Evolutionary conservation across 208 protist species (phyloP), one percentile per base, ranked within the genome.

Genomic region (Porcisia deanei): DNA sequence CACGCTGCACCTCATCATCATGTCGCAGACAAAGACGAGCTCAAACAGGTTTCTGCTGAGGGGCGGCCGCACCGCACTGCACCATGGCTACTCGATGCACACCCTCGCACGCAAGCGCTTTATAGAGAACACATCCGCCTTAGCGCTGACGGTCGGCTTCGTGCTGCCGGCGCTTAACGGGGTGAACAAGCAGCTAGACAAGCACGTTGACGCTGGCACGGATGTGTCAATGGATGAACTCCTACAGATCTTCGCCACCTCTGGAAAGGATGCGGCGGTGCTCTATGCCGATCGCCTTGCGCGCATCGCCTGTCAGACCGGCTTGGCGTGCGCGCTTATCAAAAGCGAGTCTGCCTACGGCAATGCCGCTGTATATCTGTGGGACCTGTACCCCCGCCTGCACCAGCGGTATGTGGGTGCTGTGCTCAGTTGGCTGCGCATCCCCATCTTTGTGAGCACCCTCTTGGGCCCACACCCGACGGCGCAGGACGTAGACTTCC

Each of bases 381-480:
- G 89, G 89, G 90, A 96, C 60, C 57, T 92, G 2, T 92, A 94
- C 77, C 92, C 89, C 2, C 85, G 85, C 54, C 74, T 93, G 53
- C 86, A 92, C 75, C 84, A 91, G n/a, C 77, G 84, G 65, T 93
- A 94, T 73, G 39, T 92, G 37, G 82, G 84, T 3, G 80, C 89
- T 5, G 18, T 93, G 12, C 65, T 91, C 25, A 16, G 45, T 4
- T 66, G 75, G 53, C 75, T 96, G n/a, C 79, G 71, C n/a, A 75
- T 94, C 43, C 92, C 92, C 0, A 71, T 55, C 43, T 93, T 92
- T 61, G 69, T 94, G 53, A 75, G 77, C 49, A 83, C 77, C n/a
- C 80, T 94, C 2, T 57, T 94, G 18, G 92, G 92, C 0, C 85
- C 81, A 0, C 14, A 59, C 8, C 87, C 90, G 12, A 73, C 71